Evolutionary conservation across 2,329 filamentous ascomycete species (phyloP), one percentile per base, ranked within the genome.

Genomic region (Cercospora janseana): DNA sequence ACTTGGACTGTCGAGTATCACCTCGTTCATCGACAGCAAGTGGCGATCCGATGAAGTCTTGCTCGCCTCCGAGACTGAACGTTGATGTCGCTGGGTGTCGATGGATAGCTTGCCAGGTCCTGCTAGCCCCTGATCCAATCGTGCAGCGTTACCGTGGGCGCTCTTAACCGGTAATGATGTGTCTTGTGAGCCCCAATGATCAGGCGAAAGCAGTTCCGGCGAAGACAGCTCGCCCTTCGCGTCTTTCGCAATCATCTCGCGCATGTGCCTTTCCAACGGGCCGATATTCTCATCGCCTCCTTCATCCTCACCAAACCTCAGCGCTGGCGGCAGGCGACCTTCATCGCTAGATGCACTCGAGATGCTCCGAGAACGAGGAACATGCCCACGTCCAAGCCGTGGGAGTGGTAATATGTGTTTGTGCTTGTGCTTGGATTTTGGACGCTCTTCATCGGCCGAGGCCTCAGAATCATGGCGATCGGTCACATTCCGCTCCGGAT

Each of bases 181-280:
- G 18, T 61, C 34, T 34, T 56, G 54, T 26, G 60, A 60, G 54
- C 67, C 63, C 66, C 67, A 68, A 28, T 60, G 68, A 52, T 75
- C 73, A 28, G 72, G 71, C 2, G 73, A 73, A 3, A 68, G 59
- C 2, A 69, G 46, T 6, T 69, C 63, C 4, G 72, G 69, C 3
- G 72, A 67, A 4, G 64, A 64, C 6, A 56, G 46, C 40, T 69
- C 63, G 7, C 61, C 67, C 50, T 61, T 63, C n/a, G 68, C 67
- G 32, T 75, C 72, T 37, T 70, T 66, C 38, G 71, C 69, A 44
- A 77, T 67, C 55, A 75, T 60, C 8, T 66, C 59, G 37, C 69
- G 65, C 65, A 76, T 70, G 41, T 74, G 73, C 18, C 71, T 62
- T 45, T 73, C 71, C 16, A 78, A 63, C 4, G 75, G 73, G 6